phyloP scores from a whole-genome alignment of 2,329 filamentous ascomycete species.

The Davidsoniella australis region DNA sequence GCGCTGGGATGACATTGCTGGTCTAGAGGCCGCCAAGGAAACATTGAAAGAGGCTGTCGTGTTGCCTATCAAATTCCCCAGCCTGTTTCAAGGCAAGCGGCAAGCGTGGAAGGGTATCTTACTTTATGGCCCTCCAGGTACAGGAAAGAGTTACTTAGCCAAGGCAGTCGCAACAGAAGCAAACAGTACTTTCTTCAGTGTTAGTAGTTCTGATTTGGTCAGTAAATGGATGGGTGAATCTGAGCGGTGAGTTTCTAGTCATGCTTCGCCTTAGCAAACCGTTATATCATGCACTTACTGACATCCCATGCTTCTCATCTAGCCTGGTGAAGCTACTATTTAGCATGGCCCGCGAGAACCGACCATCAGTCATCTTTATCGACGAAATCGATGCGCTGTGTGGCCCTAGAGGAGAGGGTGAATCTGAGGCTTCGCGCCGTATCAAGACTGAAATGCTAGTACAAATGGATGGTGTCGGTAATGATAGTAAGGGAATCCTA shows the following conservation, averaged over 20 bases:
- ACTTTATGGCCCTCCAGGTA: slow-evolving; percentile 88
- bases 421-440: slow-evolving; percentile 88
- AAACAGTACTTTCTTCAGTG: slow-evolving; percentile 97
- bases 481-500: slow-evolving; percentile 82
- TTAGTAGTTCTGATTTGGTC: slow-evolving; percentile 90
- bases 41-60: slow-evolving; percentile 96
- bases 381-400: slow-evolving; percentile 96
- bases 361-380: slow-evolving; percentile 96
- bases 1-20: slow-evolving; percentile 95
- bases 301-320: slow-evolving; percentile 6
- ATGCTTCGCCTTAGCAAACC: slow-evolving; percentile 10
- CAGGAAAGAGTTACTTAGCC: slow-evolving; percentile 91
- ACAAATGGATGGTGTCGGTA: slow-evolving; percentile 97
- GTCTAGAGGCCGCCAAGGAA: slow-evolving; percentile 85
- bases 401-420: slow-evolving; percentile 80
- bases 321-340: slow-evolving; percentile 94
- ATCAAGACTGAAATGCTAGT: slow-evolving; percentile 98
- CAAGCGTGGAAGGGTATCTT: slow-evolving; percentile 98
- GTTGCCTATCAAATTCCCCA: slow-evolving; percentile 94
- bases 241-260: slow-evolving; percentile 49
- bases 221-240: slow-evolving; percentile 99
- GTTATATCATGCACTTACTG: slow-evolving; percentile 14
- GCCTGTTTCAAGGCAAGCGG: slow-evolving; percentile 86
- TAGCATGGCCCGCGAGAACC: slow-evolving; percentile 95
- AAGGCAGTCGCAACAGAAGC: slow-evolving; percentile 97